These are phyloP conservation scores for Aphanomyces astaci DNA, from an alignment of 352 stramenopile species.

Conservation along the genomic window DNA sequence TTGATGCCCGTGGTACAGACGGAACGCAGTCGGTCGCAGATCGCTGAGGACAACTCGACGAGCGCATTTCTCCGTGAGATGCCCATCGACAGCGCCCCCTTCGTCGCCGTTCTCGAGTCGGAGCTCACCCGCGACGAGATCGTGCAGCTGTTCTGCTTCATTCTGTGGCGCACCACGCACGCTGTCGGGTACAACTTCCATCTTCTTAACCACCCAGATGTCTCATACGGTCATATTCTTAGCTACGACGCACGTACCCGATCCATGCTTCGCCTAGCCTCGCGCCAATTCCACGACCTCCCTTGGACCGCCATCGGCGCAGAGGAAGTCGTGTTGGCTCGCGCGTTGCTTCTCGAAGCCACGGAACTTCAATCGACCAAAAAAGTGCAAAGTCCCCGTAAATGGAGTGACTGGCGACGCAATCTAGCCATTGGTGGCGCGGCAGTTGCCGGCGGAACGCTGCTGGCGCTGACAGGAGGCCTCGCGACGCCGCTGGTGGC, in stretches of 20 bases:
- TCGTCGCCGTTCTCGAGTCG: slow-evolving; percentile 46
- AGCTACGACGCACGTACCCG: slow-evolving; percentile 45
- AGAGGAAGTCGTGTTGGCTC: slow-evolving; percentile 63
- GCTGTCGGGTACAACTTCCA: slow-evolving; percentile 42
- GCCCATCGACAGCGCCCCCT: slow-evolving; percentile 50
- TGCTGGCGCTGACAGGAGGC: slow-evolving; percentile 67
- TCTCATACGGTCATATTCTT: not conserved
- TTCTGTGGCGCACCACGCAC: slow-evolving; percentile 77
- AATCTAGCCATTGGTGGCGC: slow-evolving; percentile 64
- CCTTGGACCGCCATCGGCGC: slow-evolving; percentile 50
- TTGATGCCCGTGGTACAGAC: slow-evolving; percentile 59
- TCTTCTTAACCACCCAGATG: not conserved
- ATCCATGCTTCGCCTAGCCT: slow-evolving; percentile 44
- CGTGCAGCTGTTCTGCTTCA: slow-evolving; percentile 40
- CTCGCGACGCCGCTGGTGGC: slow-evolving; percentile 55
- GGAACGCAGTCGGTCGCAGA: slow-evolving; percentile 24
- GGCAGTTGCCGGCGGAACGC: slow-evolving; percentile 54
- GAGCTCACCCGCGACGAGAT: slow-evolving; percentile 21
- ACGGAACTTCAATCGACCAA: slow-evolving; percentile 56
- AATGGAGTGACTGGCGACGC: slow-evolving; percentile 70
- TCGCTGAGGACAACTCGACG: slow-evolving; percentile 24
- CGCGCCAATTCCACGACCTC: slow-evolving; percentile 38
- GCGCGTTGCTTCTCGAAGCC: slow-evolving; percentile 59
- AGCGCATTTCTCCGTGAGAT: slow-evolving; percentile 21
- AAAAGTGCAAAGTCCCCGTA: slow-evolving; percentile 46